Evolutionary conservation across 768 basidiomycete genomes (phyloP).

Genomic region (Leccinum incarnatum): DNA sequence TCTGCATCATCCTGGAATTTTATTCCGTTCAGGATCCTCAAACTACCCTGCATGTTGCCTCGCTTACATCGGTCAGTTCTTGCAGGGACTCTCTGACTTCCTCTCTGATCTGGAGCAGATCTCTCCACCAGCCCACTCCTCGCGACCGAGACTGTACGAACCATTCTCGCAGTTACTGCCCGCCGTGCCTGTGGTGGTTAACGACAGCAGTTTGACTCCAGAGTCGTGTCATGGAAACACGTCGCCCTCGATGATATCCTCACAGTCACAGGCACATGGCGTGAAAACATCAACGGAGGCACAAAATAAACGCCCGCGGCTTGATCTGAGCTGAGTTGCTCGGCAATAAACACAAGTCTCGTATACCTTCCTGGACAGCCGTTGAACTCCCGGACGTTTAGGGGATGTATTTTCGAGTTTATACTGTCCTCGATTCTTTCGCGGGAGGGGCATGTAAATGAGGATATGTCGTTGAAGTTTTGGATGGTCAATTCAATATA

Average conservation of each 20-base stretch:
- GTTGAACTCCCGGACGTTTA: not conserved
- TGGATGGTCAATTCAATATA: not conserved
- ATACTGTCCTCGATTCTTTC: not conserved
- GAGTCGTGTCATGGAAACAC: slow-evolving; percentile 59
- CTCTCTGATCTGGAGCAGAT: slow-evolving; percentile 38
- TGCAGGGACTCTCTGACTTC: not conserved
- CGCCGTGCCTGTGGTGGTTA: slow-evolving; percentile 25
- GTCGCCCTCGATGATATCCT: slow-evolving; percentile 41
- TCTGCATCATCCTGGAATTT: slow-evolving; percentile 69
- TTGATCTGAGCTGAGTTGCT: slow-evolving; percentile 30
- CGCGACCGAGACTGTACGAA: slow-evolving; percentile 40
- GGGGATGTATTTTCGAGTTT: not conserved
- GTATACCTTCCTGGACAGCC: not conserved
- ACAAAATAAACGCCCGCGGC: slow-evolving; percentile 17
- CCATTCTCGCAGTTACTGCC: slow-evolving; percentile 36
- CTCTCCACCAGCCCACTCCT: slow-evolving; percentile 42
- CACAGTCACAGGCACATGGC: slow-evolving; percentile 11
- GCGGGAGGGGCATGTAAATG: not conserved
- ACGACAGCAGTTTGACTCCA: slow-evolving; percentile 46
- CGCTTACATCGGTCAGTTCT: slow-evolving; percentile 50
- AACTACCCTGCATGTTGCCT: slow-evolving; percentile 47
- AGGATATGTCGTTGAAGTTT: not conserved
- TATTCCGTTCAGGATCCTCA: slow-evolving; percentile 61
- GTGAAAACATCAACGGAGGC: slow-evolving; percentile 14
- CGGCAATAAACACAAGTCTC: not conserved